These are phyloP conservation scores for Pachysolen tannophilus DNA, from an alignment of 805 yeast genomes.

Conservation along the genomic window DNA sequence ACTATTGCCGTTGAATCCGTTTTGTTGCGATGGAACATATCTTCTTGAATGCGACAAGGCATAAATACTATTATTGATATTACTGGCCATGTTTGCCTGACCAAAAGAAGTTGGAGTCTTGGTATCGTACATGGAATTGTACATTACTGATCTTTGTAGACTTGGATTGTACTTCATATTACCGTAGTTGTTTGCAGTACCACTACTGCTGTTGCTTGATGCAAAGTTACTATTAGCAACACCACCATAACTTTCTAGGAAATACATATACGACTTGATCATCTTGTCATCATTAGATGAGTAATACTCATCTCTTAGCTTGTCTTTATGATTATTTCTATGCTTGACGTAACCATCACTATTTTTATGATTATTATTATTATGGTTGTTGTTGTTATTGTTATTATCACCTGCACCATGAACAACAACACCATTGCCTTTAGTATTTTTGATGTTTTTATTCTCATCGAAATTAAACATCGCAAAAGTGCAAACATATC, in stretches of 20 bases:
- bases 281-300: conserved; percentile 71
- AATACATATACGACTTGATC: conserved; percentile 85
- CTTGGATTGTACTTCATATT: too few relatives aligned
- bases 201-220: too few relatives aligned
- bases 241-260: conserved; percentile 74
- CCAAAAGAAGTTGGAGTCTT: conserved; percentile 9
- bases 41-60: too few relatives aligned
- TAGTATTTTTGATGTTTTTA: conserved; percentile 35
- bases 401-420: conserved; percentile 17
- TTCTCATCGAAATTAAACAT: conserved; percentile 76
- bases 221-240: conserved; percentile 27
- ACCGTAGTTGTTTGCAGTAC: too few relatives aligned
- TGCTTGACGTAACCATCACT: too few relatives aligned
- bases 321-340: conserved; percentile 20
- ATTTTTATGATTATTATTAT: conserved; percentile 11
- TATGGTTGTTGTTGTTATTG: conserved; percentile 10
- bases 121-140: conserved; percentile 1
- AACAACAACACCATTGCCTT: conserved; percentile 10
- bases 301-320: conserved; percentile 30
- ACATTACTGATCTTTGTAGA: conserved; percentile 10
- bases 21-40: too few relatives aligned
- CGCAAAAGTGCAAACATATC: conserved; percentile 91
- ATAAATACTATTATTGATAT: conserved; percentile 6
- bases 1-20: too few relatives aligned
- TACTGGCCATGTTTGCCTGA: conserved; percentile 15